Base-by-base conservation (phyloP, 768 basidiomycete species). In the Kwoniella dejecticola region DNA sequence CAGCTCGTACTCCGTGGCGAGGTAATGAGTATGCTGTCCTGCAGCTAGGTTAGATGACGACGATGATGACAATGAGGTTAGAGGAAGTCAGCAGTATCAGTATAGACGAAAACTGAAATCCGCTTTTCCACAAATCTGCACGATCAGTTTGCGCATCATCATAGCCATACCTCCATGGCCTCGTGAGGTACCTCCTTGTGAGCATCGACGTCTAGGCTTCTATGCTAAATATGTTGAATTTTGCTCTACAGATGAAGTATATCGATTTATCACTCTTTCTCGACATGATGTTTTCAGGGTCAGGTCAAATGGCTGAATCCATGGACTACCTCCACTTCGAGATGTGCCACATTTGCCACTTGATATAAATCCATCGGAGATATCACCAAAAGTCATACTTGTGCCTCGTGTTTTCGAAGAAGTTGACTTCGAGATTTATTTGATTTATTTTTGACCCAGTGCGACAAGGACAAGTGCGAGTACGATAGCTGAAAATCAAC, bases 11-110 rank as follows among this genome's bases (percentile, higher is more conserved):
- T 36, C 7, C 7, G 33, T 36, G 15, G 19, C 2, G 24, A 30
- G 58, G 19, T 10, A 17, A 42, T 48, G 8, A 7, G 33, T 36
- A 15, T 53, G 67, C 67, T 71, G 70, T 36, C 67, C 67, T 64
- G 67, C 67, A 71, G 70, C 64, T 19, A 49, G 38, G 23, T 58
- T 52, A 31, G 17, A 42, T 26, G 42, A 13, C 10, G 38, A 27
- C 23, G 40, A 41, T 23, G n/a, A 27, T n/a, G 40, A 55, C 11
- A 27, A 15, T 7, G 12, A 31, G 49, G 23, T 17, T 52, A 26
- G 11, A 26, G 38, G 11, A 24, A 33, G 50, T n/a, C 4, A 50
- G 24, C 23, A 36, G 33, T n/a, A n/a, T 36, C 33, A 36, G 33
- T 7, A 36, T 36, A 36, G 33, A 7, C 33, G n/a, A 36, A 36